These are phyloP conservation scores for Chamaecrista fasciculata DNA, from an alignment of 306 rosid genomes.

Conservation along the genomic window DNA sequence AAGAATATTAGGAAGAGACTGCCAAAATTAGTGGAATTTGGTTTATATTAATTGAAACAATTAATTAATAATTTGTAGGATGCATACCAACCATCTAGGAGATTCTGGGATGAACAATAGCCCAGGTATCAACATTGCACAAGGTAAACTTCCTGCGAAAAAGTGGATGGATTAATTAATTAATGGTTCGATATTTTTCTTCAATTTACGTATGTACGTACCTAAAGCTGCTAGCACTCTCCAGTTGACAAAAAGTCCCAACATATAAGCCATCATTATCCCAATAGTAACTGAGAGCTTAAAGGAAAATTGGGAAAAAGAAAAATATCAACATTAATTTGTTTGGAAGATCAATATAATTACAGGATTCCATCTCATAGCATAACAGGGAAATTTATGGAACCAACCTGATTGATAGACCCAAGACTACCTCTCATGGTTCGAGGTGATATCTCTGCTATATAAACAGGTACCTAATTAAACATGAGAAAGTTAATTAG, in stretches of 20 bases:
- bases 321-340: background rate
- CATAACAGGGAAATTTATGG: constrained; percentile 7
- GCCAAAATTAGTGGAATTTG: no score
- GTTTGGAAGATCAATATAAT: background rate
- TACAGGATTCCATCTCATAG: background rate
- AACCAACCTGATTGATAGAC: constrained; percentile 66
- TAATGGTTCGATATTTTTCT: background rate
- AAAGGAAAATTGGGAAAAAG: background rate
- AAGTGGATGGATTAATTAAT: background rate
- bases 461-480: constrained; percentile 79
- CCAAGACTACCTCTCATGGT: constrained; percentile 75
- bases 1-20: background rate
- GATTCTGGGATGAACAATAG: constrained; percentile 82
- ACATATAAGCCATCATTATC: constrained; percentile 61
- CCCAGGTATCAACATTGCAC: constrained; percentile 61
- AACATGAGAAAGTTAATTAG: background rate
- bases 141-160: constrained; percentile 62
- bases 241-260: constrained; percentile 70
- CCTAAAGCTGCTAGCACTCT: constrained; percentile 65
- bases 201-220: no score
- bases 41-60: no score
- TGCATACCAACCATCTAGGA: constrained; percentile 87
- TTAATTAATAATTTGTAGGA: constrained; percentile 21
- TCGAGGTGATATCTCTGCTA: constrained; percentile 78
- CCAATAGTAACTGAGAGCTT: constrained; percentile 69